Evolutionary conservation across 1,139 yeast genomes (phyloP), one percentile per base, ranked within the genome.

Genomic region (Blastobotrys persicus): DNA sequence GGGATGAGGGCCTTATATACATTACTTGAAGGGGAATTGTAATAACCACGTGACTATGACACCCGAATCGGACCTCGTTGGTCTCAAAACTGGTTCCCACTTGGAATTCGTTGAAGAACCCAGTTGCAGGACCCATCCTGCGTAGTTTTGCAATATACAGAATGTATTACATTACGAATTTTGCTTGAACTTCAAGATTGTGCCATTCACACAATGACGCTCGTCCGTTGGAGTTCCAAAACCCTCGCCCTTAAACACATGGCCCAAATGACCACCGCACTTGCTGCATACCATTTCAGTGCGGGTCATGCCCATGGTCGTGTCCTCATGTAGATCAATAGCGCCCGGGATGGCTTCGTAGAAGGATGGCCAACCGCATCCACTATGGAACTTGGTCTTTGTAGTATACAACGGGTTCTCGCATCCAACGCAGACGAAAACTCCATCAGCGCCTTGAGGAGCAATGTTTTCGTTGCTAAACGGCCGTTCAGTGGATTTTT

Each of bases 281-380:
- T 76, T 75, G 14, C 82, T 72, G 64, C 98, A 92, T 54, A 85
- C 76, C 83, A 91, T 89, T 66, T 92, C 99, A 12, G 82, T 87
- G 54, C 98, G 75, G 14, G 72, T 74, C 91, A 83, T 88, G 0
- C 98, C 98, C 49, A 70, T 70, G 7, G 83, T 67, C 0, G 50
- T 60, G 66, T 92, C 99, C 23, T 73, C 76, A 55, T 76, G 69
- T 12, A 85, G 73, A 28, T 69, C 76, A 42, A 92, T 75, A 1
- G 96, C 76, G 0, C 89, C 91, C 0, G 96, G 95, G 46, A 91
- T 72, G 3, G 95, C 96, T 51, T 87, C 85, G 65, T 83, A 91
- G 68, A 92, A 92, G 0, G 97, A 89, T 0, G 98, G 98, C 98
- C 98, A 92, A 2, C 98, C 98, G 68, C 98, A 92, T 49, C 88